phyloP scores from a whole-genome alignment of 148 eudicot species.

The Polygonum aviculare region DNA sequence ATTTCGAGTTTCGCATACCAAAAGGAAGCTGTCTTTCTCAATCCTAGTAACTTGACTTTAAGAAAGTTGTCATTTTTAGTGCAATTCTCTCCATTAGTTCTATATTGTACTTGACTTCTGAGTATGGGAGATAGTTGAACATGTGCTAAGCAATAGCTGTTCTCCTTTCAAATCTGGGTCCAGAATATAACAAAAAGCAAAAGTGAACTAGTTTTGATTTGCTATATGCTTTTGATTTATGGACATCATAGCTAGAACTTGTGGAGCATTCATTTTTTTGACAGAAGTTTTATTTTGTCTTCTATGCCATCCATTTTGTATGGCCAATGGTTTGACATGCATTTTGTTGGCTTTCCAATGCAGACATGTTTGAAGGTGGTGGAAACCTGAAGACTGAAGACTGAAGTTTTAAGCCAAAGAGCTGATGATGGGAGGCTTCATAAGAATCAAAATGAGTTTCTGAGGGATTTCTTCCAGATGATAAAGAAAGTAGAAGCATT shows the following conservation, averaged over 20 bases:
- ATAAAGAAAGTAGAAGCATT: constrained; percentile 6
- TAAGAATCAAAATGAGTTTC: background rate
- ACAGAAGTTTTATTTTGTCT: too few species aligned
- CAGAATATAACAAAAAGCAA: background rate
- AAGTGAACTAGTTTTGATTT: background rate
- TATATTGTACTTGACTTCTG: background rate
- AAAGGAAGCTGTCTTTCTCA: background rate
- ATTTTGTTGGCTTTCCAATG: background rate
- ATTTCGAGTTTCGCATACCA: background rate
- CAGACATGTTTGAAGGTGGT: constrained; percentile 4
- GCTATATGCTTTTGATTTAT: background rate
- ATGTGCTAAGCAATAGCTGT: background rate
- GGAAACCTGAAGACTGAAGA: background rate
- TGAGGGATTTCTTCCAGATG: background rate
- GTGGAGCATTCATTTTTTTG: background rate
- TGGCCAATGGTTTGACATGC: background rate
- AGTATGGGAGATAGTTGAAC: background rate
- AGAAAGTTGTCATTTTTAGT: background rate
- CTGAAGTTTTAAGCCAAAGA: background rate
- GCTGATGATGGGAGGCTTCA: background rate
- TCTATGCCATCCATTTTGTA: background rate
- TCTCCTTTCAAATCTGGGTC: background rate
- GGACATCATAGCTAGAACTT: background rate
- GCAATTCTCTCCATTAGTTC: background rate
- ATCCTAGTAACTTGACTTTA: background rate